Conservation (phyloP, 2,329 filamentous ascomycete species). For the Sclerotinia minor region DNA sequence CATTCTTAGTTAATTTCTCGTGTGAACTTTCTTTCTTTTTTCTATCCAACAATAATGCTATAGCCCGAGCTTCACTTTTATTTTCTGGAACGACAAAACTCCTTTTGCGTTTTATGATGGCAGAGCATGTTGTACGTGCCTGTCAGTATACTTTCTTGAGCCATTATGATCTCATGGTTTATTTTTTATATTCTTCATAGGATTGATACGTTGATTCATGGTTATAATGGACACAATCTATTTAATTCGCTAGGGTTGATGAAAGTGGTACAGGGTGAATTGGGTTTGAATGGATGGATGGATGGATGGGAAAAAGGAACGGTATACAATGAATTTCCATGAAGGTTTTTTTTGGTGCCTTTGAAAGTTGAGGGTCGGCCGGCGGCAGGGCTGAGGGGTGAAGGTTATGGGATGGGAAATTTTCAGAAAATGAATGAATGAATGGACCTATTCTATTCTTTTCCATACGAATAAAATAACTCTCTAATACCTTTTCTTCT, state of each 20-base stretch:
- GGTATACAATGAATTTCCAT: constrained; percentile 20
- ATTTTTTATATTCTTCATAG: constrained; percentile 2
- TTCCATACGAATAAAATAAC: constrained; percentile 11
- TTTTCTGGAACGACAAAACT: constrained; percentile 18
- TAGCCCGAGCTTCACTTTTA: constrained; percentile 16
- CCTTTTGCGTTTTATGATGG: constrained; percentile 7
- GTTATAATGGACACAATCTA: constrained; percentile 21
- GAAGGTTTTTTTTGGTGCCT: background rate
- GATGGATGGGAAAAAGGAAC: constrained; percentile 18
- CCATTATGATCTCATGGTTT: constrained; percentile 10
- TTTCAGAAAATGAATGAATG: constrained; percentile 7
- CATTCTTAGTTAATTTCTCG: constrained; percentile 62
- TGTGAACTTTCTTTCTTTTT: background rate
- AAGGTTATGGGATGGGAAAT: background rate
- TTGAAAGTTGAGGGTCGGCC: background rate
- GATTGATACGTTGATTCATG: constrained; percentile 15
- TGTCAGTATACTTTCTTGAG: constrained; percentile 21
- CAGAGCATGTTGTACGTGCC: constrained; percentile 14
- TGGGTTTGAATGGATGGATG: constrained; percentile 12
- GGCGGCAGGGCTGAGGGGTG: background rate
- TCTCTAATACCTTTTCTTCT: background rate
- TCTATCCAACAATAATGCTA: constrained; percentile 14
- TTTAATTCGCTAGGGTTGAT: constrained; percentile 19
- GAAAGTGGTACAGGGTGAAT: background rate
- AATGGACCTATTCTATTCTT: background rate